These are phyloP conservation scores for Candida golubevii DNA, from an alignment of 805 yeast genomes.

Conservation along the genomic window DNA sequence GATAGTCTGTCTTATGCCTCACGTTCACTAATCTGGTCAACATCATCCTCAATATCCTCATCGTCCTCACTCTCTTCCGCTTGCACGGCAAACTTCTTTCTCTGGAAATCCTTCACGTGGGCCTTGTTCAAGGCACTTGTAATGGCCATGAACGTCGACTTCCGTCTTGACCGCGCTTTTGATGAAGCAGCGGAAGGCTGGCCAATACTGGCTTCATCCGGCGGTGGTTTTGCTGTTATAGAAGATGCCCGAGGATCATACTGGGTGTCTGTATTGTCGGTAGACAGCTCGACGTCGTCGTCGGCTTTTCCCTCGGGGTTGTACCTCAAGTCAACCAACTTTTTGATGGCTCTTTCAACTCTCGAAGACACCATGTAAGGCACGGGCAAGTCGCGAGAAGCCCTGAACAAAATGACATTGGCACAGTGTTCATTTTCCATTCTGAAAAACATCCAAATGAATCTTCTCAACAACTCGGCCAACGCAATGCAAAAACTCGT, in stretches of 20 bases:
- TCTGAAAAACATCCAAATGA: constrained; percentile 87
- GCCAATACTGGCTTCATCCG: background rate
- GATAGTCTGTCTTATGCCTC: background rate
- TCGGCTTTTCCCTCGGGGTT: constrained; percentile 5
- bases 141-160: constrained; percentile 40
- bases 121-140: constrained; percentile 63
- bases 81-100: constrained; percentile 41
- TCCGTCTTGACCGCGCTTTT: constrained; percentile 16
- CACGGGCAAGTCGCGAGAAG: constrained; percentile 79
- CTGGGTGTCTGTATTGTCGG: background rate
- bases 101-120: constrained; percentile 81
- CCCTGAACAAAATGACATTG: constrained; percentile 79
- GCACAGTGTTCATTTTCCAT: constrained; percentile 96
- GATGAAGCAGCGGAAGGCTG: constrained; percentile 5
- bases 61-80: constrained; percentile 32
- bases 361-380: constrained; percentile 57
- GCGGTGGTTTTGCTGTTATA: background rate
- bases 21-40: background rate
- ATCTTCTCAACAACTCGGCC: constrained; percentile 78
- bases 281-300: constrained; percentile 8
- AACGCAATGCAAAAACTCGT: constrained; percentile 80
- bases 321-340: constrained; percentile 33
- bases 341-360: constrained; percentile 36
- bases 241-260: constrained; percentile 4
- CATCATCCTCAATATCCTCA: constrained; percentile 19